Conservation (phyloP, 495 filamentous ascomycete species). For the Margaritispora aquatica region DNA sequence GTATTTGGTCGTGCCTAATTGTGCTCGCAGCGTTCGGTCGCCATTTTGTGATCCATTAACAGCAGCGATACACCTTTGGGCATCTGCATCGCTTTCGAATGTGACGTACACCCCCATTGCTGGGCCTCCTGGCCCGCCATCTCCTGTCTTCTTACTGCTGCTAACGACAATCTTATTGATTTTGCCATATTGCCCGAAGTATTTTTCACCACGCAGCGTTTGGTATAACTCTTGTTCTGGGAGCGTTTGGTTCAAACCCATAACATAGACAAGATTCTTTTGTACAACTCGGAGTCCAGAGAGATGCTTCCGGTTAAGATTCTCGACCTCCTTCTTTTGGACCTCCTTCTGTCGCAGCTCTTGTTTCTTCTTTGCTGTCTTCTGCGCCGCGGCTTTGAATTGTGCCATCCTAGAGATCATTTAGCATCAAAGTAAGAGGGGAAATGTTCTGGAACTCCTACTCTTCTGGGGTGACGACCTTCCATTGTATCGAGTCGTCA, state of each 20-base stretch:
- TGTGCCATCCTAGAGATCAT: constrained; percentile 39
- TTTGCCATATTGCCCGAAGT: constrained; percentile 98
- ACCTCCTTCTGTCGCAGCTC: constrained; percentile 90
- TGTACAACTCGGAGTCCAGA: constrained; percentile 93
- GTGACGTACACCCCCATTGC: constrained; percentile 97
- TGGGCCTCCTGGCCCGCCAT: constrained; percentile 57
- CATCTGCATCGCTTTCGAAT: constrained; percentile 82
- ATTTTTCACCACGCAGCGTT: constrained; percentile 79
- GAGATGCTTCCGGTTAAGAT: constrained; percentile 87
- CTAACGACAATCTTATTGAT: constrained; percentile 99
- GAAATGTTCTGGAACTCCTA: constrained; percentile 36
- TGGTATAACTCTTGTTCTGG: constrained; percentile 85
- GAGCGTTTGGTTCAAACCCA: constrained; percentile 84
- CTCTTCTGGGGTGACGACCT: constrained; percentile 90
- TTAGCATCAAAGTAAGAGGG: constrained; percentile 10
- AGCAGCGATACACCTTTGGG: constrained; percentile 77
- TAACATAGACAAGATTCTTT: constrained; percentile 98
- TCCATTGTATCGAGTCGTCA: constrained; percentile 94
- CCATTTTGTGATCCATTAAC: constrained; percentile 92
- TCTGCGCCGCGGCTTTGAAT: constrained; percentile 80
- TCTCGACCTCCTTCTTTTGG: constrained; percentile 93
- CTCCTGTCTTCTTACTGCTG: constrained; percentile 76
- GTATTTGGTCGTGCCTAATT: constrained; percentile 98
- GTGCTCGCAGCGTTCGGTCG: constrained; percentile 79
- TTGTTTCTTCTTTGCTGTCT: constrained; percentile 86